Conservation (phyloP, 192 early-diverging fungal species). For the Gryganskiella cystojenkinii region DNA sequence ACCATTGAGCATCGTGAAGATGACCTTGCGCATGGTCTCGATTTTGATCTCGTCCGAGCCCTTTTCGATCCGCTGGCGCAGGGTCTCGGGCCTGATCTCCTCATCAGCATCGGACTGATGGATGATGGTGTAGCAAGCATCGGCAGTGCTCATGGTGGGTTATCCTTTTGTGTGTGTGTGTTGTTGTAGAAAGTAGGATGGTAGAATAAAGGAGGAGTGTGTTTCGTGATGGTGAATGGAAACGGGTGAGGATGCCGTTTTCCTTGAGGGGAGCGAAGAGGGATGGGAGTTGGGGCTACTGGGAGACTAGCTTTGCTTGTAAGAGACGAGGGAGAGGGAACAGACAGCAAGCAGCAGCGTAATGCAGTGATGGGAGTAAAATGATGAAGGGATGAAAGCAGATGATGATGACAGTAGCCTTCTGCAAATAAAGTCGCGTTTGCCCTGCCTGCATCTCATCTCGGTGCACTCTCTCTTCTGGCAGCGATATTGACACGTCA, state of each 20-base stretch:
- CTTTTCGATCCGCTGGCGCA: conserved; percentile 86
- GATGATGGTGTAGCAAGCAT: conserved; percentile 71
- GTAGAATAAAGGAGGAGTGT: not conserved
- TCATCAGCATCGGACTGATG: conserved; percentile 73
- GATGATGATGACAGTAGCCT: too few species aligned
- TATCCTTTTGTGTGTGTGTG: not conserved
- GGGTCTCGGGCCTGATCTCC: conserved; percentile 76
- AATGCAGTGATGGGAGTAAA: too few species aligned
- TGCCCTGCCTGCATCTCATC: too few species aligned
- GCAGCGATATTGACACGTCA: too few species aligned
- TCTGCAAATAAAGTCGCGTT: too few species aligned
- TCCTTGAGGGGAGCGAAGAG: too few species aligned
- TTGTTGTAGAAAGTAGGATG: too few species aligned
- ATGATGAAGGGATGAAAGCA: too few species aligned
- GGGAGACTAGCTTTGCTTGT: not conserved
- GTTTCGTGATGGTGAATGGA: not conserved
- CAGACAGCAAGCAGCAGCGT: too few species aligned
- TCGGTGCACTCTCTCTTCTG: too few species aligned
- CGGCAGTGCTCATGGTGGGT: conserved; percentile 52
- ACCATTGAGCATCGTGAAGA: conserved; percentile 92
- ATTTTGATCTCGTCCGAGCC: conserved; percentile 93
- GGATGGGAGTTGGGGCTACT: not conserved
- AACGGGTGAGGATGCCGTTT: not conserved
- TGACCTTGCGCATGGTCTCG: conserved; percentile 94
- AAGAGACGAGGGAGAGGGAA: not conserved